Percentiles rank a stretch among this genome's conserved stretches.
Conservation (phyloP, 805 yeast genomes). For the Yarrowia alimentaria region DNA sequence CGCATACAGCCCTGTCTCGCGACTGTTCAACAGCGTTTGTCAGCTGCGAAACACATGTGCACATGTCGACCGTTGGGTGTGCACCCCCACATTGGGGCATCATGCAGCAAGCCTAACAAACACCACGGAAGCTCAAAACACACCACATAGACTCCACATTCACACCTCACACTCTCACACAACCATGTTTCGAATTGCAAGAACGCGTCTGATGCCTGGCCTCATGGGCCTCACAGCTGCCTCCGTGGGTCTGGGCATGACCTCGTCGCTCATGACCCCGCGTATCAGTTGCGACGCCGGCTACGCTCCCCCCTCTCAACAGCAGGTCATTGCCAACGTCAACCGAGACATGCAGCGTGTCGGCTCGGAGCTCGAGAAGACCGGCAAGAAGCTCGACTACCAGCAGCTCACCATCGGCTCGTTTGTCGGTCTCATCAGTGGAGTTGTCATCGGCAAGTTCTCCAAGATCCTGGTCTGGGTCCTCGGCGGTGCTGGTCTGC, state of each 20-base stretch:
- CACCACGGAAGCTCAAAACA: not conserved
- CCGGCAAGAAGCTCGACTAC: constrained; percentile 43
- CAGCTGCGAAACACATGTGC: no score
- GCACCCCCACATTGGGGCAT: no score
- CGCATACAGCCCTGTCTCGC: no score
- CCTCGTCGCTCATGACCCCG: constrained; percentile 2
- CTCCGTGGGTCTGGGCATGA: constrained; percentile 8
- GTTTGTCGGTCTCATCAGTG: constrained; percentile 57
- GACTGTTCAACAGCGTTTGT: no score
- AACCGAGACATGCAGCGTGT: constrained; percentile 21
- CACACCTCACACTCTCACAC: not conserved
- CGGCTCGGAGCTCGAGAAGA: not conserved
- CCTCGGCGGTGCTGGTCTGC: constrained; percentile 47
- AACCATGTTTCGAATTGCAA: constrained; percentile 12
- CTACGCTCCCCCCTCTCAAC: constrained; percentile 1
- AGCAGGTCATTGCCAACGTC: constrained; percentile 16
- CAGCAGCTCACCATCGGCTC: constrained; percentile 64
- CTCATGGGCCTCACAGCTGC: constrained; percentile 14
- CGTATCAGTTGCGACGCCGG: constrained; percentile 12
- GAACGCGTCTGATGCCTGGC: constrained; percentile 16
- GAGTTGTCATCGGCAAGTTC: constrained; percentile 61
- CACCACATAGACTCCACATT: no score
- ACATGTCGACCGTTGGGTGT: no score
- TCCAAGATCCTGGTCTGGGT: constrained; percentile 53
- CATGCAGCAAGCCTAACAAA: no score